phyloP scores from a whole-genome alignment of 2,329 filamentous ascomycete genomes.

The Monosporascus sp. region DNA sequence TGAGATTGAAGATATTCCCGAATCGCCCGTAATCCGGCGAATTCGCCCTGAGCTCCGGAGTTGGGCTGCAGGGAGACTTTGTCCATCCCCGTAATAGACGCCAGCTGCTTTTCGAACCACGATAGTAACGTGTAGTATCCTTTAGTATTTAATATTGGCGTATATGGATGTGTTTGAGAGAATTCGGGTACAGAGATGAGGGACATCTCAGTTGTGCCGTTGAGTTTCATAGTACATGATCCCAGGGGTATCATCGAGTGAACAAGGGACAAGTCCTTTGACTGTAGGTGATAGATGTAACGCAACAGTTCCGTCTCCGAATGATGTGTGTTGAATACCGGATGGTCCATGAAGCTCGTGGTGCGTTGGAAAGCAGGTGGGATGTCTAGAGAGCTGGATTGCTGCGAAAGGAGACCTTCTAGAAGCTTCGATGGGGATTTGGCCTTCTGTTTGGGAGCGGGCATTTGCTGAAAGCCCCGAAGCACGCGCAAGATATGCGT shows the following conservation, averaged over 20 bases:
- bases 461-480: conserved; percentile 1
- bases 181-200: conserved; percentile 74
- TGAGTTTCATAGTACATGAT: conserved; percentile 98
- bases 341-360: conserved; percentile 76
- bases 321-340: conserved; percentile 91
- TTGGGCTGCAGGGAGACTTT: conserved; percentile 90
- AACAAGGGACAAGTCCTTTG: conserved; percentile 87
- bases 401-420: conserved; percentile 32
- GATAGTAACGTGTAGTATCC: conserved; percentile 68
- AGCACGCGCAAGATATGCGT: conserved; percentile 24
- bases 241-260: conserved; percentile 98
- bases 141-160: conserved; percentile 55
- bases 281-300: conserved; percentile 89
- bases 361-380: conserved; percentile 62
- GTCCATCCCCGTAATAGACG: conserved; percentile 83
- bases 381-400: conserved; percentile 36
- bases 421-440: conserved; percentile 35
- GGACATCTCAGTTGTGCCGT: conserved; percentile 89
- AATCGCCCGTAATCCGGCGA: conserved; percentile 83
- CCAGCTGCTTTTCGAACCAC: conserved; percentile 70
- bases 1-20: conserved; percentile 73
- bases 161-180: conserved; percentile 76
- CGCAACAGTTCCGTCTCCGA: conserved; percentile 91
- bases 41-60: conserved; percentile 93
- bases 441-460: not conserved